These are phyloP conservation scores for Phytophthora tubulina DNA, from an alignment of 352 stramenopile genomes.

Conservation along the genomic window DNA sequence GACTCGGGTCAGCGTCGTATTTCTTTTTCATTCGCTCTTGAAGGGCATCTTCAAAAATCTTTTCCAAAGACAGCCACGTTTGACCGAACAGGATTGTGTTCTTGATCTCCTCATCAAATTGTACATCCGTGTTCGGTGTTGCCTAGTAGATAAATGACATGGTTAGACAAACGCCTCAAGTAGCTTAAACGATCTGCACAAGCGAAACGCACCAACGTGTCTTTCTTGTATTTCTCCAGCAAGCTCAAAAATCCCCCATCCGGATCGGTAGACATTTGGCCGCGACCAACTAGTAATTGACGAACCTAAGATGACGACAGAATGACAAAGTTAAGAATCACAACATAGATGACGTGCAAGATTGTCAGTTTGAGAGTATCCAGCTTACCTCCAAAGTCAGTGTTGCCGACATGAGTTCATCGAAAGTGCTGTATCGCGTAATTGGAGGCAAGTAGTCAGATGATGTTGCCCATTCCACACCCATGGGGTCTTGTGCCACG, in stretches of 20 bases:
- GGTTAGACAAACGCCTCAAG: conserved; percentile 23
- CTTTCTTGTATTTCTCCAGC: conserved; percentile 89
- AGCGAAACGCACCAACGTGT: conserved; percentile 56
- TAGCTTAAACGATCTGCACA: background rate
- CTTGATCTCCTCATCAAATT: conserved; percentile 86
- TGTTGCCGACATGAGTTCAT: conserved; percentile 91
- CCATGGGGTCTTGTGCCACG: conserved; percentile 81
- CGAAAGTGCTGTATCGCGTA: conserved; percentile 90
- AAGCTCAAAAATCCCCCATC: conserved; percentile 85
- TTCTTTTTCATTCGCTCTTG: conserved; percentile 89
- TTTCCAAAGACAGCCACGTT: conserved; percentile 90
- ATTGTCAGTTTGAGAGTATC: background rate
- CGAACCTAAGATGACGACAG: conserved; percentile 56
- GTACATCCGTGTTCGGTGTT: conserved; percentile 50
- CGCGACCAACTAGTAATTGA: conserved; percentile 80
- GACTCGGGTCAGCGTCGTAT: conserved; percentile 55
- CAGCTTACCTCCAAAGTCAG: conserved; percentile 81
- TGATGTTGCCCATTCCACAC: conserved; percentile 73
- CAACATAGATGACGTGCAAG: conserved; percentile 4
- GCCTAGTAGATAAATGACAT: conserved; percentile 24
- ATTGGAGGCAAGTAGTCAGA: conserved; percentile 82
- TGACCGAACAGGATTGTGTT: conserved; percentile 90
- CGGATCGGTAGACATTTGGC: conserved; percentile 87
- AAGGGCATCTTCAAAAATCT: conserved; percentile 90
- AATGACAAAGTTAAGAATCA: background rate